These are phyloP conservation scores for Boletus sensibilis DNA, from an alignment of 768 basidiomycete genomes.

Conservation along the genomic window DNA sequence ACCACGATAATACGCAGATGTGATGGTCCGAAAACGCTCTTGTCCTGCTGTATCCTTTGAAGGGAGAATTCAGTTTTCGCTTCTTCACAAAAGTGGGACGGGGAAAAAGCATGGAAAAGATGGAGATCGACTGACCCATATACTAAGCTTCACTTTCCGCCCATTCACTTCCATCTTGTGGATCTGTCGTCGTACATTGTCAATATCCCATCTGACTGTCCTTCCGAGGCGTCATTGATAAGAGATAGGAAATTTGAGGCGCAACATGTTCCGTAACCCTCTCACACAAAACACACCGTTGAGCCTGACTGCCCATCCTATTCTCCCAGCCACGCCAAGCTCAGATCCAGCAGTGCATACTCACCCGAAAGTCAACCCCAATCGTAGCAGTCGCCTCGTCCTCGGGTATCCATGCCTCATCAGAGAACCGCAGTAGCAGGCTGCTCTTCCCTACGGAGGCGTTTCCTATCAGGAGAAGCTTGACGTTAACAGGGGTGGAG, in stretches of 20 bases:
- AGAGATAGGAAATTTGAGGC: not conserved
- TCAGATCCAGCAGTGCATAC: constrained; percentile 23
- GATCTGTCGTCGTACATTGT: constrained; percentile 46
- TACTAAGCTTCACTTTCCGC: constrained; percentile 87
- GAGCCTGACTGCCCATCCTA: not conserved
- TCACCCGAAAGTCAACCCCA: constrained; percentile 80
- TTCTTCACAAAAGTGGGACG: not conserved
- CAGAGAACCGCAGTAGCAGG: constrained; percentile 90
- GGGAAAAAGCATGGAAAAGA: too few relatives aligned
- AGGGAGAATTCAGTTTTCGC: not conserved
- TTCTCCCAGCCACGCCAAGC: not conserved
- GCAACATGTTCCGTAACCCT: not conserved
- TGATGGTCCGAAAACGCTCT: constrained; percentile 94
- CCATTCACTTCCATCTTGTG: constrained; percentile 86
- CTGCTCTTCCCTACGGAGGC: constrained; percentile 93
- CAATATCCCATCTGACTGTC: not conserved
- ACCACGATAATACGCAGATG: constrained; percentile 91
- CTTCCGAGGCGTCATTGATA: not conserved
- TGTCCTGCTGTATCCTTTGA: constrained; percentile 91
- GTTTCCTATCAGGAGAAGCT: constrained; percentile 82
- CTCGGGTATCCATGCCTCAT: constrained; percentile 91
- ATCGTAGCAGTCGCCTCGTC: constrained; percentile 87
- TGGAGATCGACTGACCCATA: constrained; percentile 72
- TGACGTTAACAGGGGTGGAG: constrained; percentile 58
- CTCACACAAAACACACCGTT: not conserved